A percentile compares a stretch with the other conserved stretches of the same genome.
phyloP scores from a whole-genome alignment of 106 monocot genomes.

The Apostasia shenzhenica region DNA sequence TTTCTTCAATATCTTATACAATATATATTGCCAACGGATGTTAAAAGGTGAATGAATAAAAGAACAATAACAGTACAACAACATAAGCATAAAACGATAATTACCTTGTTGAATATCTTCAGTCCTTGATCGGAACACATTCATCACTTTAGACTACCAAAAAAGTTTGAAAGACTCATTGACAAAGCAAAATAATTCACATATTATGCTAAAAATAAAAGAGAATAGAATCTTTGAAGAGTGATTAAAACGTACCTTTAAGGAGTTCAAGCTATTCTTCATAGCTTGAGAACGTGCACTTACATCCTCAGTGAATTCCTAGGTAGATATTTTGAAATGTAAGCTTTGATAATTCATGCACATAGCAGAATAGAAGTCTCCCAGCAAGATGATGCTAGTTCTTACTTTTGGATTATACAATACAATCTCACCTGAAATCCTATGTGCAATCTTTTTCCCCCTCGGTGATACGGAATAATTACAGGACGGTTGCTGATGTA shows the following conservation, averaged over 20 bases:
- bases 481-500: constrained; percentile 70
- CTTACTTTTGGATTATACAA: neutral
- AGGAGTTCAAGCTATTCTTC: constrained; percentile 31
- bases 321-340: constrained; percentile 7
- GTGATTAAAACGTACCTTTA: constrained; percentile 44
- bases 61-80: neutral
- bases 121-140: constrained; percentile 35
- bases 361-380: neutral
- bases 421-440: constrained; percentile 68
- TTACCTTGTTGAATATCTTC: constrained; percentile 51
- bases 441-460: constrained; percentile 88
- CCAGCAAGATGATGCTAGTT: neutral
- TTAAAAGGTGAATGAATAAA: neutral
- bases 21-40: neutral
- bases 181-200: neutral
- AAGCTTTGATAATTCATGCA: neutral
- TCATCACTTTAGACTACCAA: constrained; percentile 65
- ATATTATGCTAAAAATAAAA: neutral
- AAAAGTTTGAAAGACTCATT: constrained; percentile 3
- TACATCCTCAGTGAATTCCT: constrained; percentile 88
- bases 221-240: too few species aligned
- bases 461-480: constrained; percentile 92
- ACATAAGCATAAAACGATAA: neutral
- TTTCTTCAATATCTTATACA: constrained; percentile 30
- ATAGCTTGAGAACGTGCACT: constrained; percentile 38